Base-by-base conservation (phyloP, 352 stramenopile species). In the Phytophthora pinifolia region DNA sequence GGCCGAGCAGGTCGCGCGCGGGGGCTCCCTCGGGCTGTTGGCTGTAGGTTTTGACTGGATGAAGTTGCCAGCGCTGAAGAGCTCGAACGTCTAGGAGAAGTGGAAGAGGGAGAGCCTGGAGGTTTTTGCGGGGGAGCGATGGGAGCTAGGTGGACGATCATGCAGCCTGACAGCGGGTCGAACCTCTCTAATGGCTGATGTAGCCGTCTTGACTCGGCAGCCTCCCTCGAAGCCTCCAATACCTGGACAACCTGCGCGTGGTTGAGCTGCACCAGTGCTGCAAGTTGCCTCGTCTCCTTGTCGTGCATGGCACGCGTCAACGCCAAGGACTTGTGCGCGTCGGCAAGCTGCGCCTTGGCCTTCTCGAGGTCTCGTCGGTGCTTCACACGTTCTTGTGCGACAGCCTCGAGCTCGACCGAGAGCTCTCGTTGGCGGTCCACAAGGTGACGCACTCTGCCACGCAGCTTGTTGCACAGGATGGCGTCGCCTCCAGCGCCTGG, bases 221-320 rank as follows among this genome's bases (percentile, higher is more conserved):
- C 49, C 32, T 44, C 7, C 7, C 35, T 32, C 17, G 66, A 69
- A 1, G 62, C 48, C 7, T 72, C 53, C 47, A 72, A 58, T 14
- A 85, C 59, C 20, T 76, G 59, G 3, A 39, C 47, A 18, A 84
- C 72, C 33, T 86, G 71, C 1, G 49, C 37, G 25, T 80, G 59
- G 8, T 71, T 79, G 22, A 59, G 54, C 7, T 79, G 65, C 5
- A 85, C 44, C 4, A 86, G 38, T 1, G 63, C 60, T 33, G 76
- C 62, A 3, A 89, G 66, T 41, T 88, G 79, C 48, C 71, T 77
- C 48, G 71, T 86, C 56, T 89, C 79, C 32, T 85, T 86, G 4
- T 85, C 68, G 31, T 89, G 72, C 79, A 89, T 89, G 6, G 76
- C 73, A 17, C 66, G 64, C 4, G 79, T 89, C 49, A 89, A 54